phyloP scores from a whole-genome alignment of 257 asterid species.

The Gentiana straminea region DNA sequence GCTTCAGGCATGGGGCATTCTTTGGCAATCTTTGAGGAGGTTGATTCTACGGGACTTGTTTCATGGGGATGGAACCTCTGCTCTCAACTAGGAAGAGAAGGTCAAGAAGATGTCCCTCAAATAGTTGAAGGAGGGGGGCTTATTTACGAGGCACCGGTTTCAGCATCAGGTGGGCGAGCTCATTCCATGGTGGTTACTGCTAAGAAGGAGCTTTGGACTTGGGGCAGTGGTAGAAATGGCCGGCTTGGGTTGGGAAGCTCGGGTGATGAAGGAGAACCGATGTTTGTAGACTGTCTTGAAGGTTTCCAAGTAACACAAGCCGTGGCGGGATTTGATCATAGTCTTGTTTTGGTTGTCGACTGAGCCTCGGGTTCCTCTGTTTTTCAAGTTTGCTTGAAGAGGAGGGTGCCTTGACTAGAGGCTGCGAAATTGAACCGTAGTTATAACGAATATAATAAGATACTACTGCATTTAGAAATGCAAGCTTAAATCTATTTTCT shows the following conservation, averaged over 20 bases:
- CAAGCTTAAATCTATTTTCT: no score
- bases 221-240: constrained; percentile 97
- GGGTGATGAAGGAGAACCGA: constrained; percentile 59
- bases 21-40: constrained; percentile 49
- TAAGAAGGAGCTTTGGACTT: constrained; percentile 55
- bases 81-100: constrained; percentile 76
- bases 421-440: no score
- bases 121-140: constrained; percentile 31
- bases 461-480: no score
- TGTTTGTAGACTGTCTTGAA: constrained; percentile 51
- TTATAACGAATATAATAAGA: no score
- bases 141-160: constrained; percentile 33
- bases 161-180: constrained; percentile 68
- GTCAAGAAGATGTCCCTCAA: constrained; percentile 37
- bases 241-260: constrained; percentile 86
- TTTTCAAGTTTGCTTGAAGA: no score
- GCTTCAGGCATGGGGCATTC: constrained; percentile 90
- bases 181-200: constrained; percentile 62
- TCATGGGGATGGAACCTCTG: constrained; percentile 96
- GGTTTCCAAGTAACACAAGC: constrained; percentile 59
- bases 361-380: constrained; percentile 6
- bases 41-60: constrained; percentile 25
- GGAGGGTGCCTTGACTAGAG: no score
- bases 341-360: constrained; percentile 47
- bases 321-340: constrained; percentile 84